Evolutionary conservation across 1,139 yeast genomes (phyloP).

Genomic region (Waltiozyma sp.): DNA sequence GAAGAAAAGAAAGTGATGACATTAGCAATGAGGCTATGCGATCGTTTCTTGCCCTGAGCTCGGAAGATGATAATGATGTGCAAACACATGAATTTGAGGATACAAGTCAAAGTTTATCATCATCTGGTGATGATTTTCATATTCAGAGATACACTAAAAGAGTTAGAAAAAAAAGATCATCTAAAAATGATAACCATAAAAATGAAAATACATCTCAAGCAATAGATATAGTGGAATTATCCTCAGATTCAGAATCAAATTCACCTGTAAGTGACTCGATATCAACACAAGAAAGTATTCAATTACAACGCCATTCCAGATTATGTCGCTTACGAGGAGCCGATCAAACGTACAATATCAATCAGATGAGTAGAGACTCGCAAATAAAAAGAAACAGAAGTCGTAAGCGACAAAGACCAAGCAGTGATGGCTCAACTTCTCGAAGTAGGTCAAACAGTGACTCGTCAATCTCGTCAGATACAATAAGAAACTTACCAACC

Average conservation of each 20-base stretch:
- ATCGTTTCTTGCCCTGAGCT: no score
- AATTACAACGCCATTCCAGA: not conserved
- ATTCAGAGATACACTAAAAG: no score
- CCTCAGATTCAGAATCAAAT: not conserved
- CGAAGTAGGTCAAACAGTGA: not conserved
- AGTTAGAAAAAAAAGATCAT: no score
- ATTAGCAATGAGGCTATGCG: no score
- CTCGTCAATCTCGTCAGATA: not conserved
- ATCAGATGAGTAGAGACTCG: not conserved
- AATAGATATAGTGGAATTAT: not conserved
- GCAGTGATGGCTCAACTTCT: no score
- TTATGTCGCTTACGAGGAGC: not conserved
- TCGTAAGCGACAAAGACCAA: no score
- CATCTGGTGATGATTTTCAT: no score
- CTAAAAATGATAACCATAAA: not conserved
- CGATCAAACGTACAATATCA: not conserved
- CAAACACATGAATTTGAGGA: no score
- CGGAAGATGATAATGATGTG: not conserved
- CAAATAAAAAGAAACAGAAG: no score
- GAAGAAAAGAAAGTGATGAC: no score
- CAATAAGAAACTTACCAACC: not conserved
- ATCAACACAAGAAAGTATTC: not conserved
- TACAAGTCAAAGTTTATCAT: no score
- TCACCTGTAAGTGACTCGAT: not conserved
- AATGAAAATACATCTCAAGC: not conserved